phyloP scores from a whole-genome alignment of 768 basidiomycete genomes.

The Gymnopilus dilepis region DNA sequence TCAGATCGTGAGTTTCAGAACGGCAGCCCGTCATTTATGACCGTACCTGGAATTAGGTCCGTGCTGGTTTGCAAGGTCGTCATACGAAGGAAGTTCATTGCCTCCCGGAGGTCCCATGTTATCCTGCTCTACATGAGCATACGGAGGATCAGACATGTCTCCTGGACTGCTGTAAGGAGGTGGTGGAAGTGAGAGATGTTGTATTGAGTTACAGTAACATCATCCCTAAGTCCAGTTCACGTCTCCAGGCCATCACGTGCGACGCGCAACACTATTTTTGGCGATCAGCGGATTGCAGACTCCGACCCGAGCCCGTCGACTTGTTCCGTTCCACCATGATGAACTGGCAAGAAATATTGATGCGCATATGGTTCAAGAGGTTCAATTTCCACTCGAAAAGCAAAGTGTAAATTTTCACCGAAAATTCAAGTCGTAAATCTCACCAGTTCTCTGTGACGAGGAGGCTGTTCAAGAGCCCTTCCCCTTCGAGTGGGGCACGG shows the following conservation, averaged over 20 bases:
- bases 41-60: constrained; percentile 82
- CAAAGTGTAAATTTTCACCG: too few relatives aligned
- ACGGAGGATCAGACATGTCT: constrained; percentile 36
- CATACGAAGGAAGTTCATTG: constrained; percentile 77
- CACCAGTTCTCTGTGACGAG: background rate
- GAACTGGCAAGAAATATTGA: background rate
- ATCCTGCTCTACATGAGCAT: constrained; percentile 51
- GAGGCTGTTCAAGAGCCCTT: background rate
- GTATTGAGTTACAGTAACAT: constrained; percentile 13
- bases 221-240: constrained; percentile 15
- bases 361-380: too few relatives aligned
- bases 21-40: constrained; percentile 12
- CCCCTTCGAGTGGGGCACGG: constrained; percentile 6
- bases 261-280: constrained; percentile 21
- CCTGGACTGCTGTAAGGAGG: constrained; percentile 9
- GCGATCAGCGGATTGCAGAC: constrained; percentile 3
- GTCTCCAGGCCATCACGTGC: constrained; percentile 30
- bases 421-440: too few relatives aligned
- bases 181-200: constrained; percentile 11
- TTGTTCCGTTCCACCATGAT: constrained; percentile 8
- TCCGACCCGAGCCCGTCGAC: constrained; percentile 7
- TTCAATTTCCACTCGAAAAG: too few relatives aligned
- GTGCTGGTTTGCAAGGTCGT: constrained; percentile 75
- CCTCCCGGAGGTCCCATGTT: constrained; percentile 32
- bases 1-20: constrained; percentile 15